Percentiles rank a stretch among this genome's conserved stretches.
Evolutionary conservation across 495 filamentous ascomycete species (phyloP).

Genomic region (Cercophora samala): DNA sequence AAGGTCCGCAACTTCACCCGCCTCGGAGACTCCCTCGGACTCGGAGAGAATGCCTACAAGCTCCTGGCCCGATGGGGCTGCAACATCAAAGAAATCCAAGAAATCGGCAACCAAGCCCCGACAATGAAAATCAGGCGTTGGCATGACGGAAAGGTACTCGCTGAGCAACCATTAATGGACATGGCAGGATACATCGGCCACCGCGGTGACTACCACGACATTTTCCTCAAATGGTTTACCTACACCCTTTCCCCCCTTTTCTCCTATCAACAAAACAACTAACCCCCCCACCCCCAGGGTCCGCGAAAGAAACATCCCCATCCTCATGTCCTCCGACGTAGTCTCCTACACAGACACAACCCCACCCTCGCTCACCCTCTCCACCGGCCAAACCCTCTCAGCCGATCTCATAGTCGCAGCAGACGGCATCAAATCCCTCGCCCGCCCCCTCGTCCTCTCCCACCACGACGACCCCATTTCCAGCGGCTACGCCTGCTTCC

Average conservation of each 20-base stretch:
- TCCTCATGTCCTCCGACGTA: conserved; percentile 48
- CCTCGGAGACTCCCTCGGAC: conserved; percentile 50
- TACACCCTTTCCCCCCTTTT: not conserved
- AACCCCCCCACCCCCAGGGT: conserved; percentile 24
- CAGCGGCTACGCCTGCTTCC: conserved; percentile 49
- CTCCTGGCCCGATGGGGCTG: conserved; percentile 50
- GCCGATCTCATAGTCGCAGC: conserved; percentile 36
- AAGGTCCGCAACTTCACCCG: conserved; percentile 48
- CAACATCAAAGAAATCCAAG: conserved; percentile 34
- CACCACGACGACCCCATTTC: conserved; percentile 45
- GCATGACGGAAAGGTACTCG: conserved; percentile 51
- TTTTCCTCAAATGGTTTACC: conserved; percentile 43
- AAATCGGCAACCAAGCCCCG: conserved; percentile 53
- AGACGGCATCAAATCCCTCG: conserved; percentile 48
- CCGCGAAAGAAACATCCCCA: conserved; percentile 44
- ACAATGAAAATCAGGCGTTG: conserved; percentile 53
- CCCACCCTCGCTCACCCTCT: conserved; percentile 19
- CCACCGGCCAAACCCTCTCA: conserved; percentile 25
- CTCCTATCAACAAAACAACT: not conserved
- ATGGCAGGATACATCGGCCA: conserved; percentile 56
- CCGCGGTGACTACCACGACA: conserved; percentile 51
- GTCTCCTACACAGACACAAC: conserved; percentile 44
- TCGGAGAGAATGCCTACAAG: conserved; percentile 52
- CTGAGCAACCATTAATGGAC: conserved; percentile 54
- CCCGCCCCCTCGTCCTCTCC: conserved; percentile 45